These are phyloP conservation scores for Penicillium angulare DNA, from an alignment of 495 filamentous ascomycete genomes.

Conservation along the genomic window DNA sequence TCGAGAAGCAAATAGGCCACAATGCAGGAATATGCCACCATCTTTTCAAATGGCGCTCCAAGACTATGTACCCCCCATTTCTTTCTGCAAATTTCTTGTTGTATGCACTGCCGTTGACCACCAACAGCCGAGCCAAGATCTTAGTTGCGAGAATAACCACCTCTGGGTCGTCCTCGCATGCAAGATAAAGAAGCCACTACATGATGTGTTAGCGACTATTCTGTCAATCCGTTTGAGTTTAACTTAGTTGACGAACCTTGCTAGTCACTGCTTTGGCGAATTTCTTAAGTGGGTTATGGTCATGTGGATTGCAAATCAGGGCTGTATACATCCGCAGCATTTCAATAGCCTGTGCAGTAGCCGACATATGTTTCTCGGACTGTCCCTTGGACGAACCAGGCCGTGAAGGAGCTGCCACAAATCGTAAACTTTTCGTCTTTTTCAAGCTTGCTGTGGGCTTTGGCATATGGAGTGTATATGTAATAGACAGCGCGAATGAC, in stretches of 20 bases:
- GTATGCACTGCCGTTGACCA: constrained; percentile 74
- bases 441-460: constrained; percentile 40
- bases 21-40: constrained; percentile 87
- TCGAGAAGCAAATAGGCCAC: constrained; percentile 88
- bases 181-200: constrained; percentile 91
- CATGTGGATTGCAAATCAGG: constrained; percentile 72
- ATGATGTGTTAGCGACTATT: constrained; percentile 9
- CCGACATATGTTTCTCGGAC: constrained; percentile 29
- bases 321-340: constrained; percentile 81
- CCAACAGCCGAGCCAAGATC: constrained; percentile 82
- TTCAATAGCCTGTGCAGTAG: constrained; percentile 63
- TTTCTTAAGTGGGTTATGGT: constrained; percentile 65
- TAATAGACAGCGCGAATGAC: constrained; percentile 88
- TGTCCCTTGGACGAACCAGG: constrained; percentile 22
- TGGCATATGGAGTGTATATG: constrained; percentile 80
- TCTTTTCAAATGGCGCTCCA: constrained; percentile 74
- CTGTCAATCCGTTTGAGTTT: background rate
- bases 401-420: constrained; percentile 29
- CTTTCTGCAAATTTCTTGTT: constrained; percentile 81
- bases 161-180: constrained; percentile 82
- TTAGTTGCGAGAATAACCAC: constrained; percentile 79
- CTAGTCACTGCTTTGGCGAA: constrained; percentile 96
- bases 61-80: constrained; percentile 79
- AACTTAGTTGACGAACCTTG: constrained; percentile 60
- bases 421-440: constrained; percentile 52